Evolutionary conservation across 345 rosid species (phyloP).

Genomic region (Geranium rotundifolium): DNA sequence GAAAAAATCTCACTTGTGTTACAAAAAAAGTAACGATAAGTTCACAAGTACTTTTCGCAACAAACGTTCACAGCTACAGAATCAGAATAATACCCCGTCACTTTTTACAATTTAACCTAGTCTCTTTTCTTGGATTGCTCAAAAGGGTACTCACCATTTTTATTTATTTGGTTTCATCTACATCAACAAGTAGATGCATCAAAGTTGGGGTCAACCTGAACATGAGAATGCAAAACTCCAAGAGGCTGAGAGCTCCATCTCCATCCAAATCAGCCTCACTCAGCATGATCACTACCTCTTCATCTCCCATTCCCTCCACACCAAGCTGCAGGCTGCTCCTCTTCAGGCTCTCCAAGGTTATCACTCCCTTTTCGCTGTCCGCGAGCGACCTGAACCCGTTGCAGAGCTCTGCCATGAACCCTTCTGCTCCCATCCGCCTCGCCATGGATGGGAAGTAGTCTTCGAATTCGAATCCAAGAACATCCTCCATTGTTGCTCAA

Average conservation of each 20-base stretch:
- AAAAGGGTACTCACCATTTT: no score
- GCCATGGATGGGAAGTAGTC: constrained; percentile 56
- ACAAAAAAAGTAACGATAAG: no score
- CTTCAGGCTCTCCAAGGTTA: constrained; percentile 63
- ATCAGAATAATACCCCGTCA: no score
- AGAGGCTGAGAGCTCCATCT: constrained; percentile 51
- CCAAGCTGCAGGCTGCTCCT: constrained; percentile 43
- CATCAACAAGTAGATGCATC: constrained; percentile 11
- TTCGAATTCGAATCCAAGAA: constrained; percentile 25
- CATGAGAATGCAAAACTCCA: constrained; percentile 65
- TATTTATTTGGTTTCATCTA: no score
- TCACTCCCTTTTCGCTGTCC: constrained; percentile 54
- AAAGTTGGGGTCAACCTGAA: constrained; percentile 48
- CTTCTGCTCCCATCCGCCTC: constrained; percentile 40
- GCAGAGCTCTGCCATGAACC: constrained; percentile 44
- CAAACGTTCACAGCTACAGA: no score
- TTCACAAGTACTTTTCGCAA: no score
- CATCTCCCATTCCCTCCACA: constrained; percentile 42
- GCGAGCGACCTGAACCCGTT: constrained; percentile 43
- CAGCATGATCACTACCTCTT: constrained; percentile 48
- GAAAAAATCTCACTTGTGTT: no score
- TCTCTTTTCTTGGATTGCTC: no score
- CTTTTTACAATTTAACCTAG: no score
- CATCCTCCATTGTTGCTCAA: no score
- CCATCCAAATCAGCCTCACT: constrained; percentile 59